phyloP scores from a whole-genome alignment of 73 alveolate species.

The Paramecium sexaurelia region DNA sequence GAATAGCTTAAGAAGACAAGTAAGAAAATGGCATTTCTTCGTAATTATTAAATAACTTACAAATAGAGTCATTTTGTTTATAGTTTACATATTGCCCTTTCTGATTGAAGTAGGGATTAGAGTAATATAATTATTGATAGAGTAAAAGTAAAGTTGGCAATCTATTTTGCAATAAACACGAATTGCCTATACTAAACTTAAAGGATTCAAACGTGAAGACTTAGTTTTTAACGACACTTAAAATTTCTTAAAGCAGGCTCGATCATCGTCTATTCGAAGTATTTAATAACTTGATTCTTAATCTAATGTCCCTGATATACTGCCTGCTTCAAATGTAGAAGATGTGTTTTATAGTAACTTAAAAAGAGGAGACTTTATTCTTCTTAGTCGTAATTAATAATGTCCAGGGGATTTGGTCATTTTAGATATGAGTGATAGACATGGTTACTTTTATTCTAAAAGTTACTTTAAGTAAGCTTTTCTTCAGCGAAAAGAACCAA shows the following conservation, averaged over 20 bases:
- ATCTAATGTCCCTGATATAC: background rate
- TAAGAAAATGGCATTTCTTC: background rate
- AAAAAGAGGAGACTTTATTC: conserved; percentile 41
- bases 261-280: conserved; percentile 19
- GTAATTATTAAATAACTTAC: background rate
- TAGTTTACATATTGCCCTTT: conserved; percentile 23
- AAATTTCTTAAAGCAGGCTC: background rate
- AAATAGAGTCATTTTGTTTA: conserved; percentile 1
- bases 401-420: conserved; percentile 47
- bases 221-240: background rate
- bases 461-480: background rate
- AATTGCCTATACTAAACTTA: background rate
- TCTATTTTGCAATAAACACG: background rate
- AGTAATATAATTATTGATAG: background rate
- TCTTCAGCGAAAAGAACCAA: background rate
- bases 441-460: conserved; percentile 38
- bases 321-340: conserved; percentile 4
- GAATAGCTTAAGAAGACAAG: background rate
- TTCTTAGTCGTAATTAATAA: background rate
- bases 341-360: background rate
- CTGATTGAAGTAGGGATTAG: conserved; percentile 8
- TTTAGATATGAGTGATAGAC: conserved; percentile 50
- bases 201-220: background rate
- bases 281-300: background rate
- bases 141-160: background rate